Evolutionary conservation across 768 basidiomycete species (phyloP).

Genomic region (Boletellus emodensis): DNA sequence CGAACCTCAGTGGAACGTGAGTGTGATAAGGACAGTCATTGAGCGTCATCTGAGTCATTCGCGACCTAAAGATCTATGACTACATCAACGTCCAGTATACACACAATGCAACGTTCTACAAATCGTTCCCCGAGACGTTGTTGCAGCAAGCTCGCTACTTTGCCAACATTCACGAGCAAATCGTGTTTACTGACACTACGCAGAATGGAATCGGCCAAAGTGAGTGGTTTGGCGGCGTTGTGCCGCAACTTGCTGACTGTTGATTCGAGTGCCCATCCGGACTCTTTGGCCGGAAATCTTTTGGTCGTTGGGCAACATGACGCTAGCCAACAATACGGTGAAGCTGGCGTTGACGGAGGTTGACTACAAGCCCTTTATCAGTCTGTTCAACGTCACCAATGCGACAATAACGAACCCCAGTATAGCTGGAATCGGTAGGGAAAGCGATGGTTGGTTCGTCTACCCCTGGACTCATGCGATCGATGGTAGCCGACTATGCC

Average conservation of each 20-base stretch:
- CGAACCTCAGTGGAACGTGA: slow-evolving; percentile 59
- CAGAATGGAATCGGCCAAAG: slow-evolving; percentile 70
- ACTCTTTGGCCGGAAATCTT: slow-evolving; percentile 72
- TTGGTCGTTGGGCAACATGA: slow-evolving; percentile 70
- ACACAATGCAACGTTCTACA: slow-evolving; percentile 41
- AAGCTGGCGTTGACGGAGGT: slow-evolving; percentile 73
- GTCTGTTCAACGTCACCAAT: slow-evolving; percentile 74
- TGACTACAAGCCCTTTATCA: slow-evolving; percentile 44
- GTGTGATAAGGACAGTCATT: slow-evolving; percentile 18
- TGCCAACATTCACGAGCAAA: slow-evolving; percentile 74
- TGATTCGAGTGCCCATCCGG: slow-evolving; percentile 67
- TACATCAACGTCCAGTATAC: slow-evolving; percentile 62
- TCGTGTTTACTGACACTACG: slow-evolving; percentile 60
- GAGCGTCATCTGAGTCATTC: background rate
- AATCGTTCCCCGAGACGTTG: slow-evolving; percentile 65
- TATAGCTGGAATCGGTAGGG: slow-evolving; percentile 59
- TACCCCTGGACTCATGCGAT: background rate
- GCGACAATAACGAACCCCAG: slow-evolving; percentile 57
- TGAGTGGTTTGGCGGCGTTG: slow-evolving; percentile 33
- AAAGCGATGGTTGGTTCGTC: slow-evolving; percentile 5
- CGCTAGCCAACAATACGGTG: slow-evolving; percentile 67
- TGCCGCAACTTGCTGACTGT: background rate
- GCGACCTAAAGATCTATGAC: slow-evolving; percentile 57
- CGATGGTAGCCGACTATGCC: slow-evolving; percentile 57
- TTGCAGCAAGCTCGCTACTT: slow-evolving; percentile 67